Base-by-base conservation (phyloP, 495 filamentous ascomycete species). In the Astrothelium macrocarpum region DNA sequence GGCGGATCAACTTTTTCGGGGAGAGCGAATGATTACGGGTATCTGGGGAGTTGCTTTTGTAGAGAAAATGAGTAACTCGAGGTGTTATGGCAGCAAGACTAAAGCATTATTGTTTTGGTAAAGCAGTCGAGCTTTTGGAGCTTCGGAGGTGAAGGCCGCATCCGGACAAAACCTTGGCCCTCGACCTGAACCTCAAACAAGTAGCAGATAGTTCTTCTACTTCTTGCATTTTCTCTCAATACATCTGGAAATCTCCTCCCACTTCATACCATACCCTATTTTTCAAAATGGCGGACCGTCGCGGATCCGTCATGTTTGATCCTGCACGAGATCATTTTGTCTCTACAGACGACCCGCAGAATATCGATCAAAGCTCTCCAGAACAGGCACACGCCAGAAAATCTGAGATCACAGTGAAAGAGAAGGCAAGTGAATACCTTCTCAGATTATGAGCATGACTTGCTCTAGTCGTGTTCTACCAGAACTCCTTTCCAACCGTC, bases 231-330 rank as follows among this genome's bases (percentile, higher is more conserved):
- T 14, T 32, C 12, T 26, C 9, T 29, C 12, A 45, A 20, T 7
- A 4, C 25, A 3, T 4, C 12, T 26, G n/a, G 9, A 23, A 4
- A 59, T 1, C 29, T 36, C 7, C 28, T 39, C 25, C 59, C 32
- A 32, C 25, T 12, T 60, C 9, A 31, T 60, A 60, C 59, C 12
- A 20, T 32, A 60, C 31, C 5, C 9, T 43, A 5, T 39, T 12
- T 43, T 9, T 45, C 12, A 28, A 9, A 5, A 46, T 62, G 61
- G 29, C 29, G 31, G 45, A 42, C 14, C 61, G 61, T 23, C 32
- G 45, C n/a, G 43, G 45, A 11, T 46, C 61, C 7, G 76, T 79
- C 7, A 77, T 77, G 74, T 79, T 78, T 62, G 77, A 79, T 71
- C 74, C 77, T 32, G 77, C 77, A 39, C 69, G 77, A 66, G 77